A percentile compares a stretch with the other conserved stretches of the same genome.
These are phyloP conservation scores for Corinectria fuckeliana DNA, from an alignment of 2,329 filamentous ascomycete genomes.

Conservation along the genomic window DNA sequence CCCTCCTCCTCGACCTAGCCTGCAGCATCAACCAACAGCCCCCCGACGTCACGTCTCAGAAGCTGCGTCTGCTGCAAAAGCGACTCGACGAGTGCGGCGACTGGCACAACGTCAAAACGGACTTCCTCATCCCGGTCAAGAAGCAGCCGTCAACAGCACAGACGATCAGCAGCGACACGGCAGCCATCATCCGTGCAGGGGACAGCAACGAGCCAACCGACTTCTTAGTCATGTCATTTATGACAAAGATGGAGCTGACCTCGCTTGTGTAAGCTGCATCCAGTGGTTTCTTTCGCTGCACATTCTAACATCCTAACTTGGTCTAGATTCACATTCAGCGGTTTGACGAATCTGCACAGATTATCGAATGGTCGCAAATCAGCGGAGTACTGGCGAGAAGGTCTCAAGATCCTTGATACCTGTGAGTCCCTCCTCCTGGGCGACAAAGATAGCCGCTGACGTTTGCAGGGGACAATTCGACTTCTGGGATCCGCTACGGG, in stretches of 20 bases:
- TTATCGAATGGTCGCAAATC: conserved; percentile 44
- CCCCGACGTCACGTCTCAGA: conserved; percentile 61
- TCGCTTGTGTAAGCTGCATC: conserved; percentile 58
- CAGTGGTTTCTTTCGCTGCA: not conserved
- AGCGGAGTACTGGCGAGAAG: conserved; percentile 51
- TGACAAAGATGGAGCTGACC: conserved; percentile 65
- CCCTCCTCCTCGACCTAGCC: conserved; percentile 72
- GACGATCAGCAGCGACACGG: conserved; percentile 64
- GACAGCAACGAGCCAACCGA: conserved; percentile 54
- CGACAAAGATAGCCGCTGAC: conserved; percentile 14
- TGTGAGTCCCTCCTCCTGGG: conserved; percentile 46
- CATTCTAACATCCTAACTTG: conserved; percentile 31
- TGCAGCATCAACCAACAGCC: conserved; percentile 71
- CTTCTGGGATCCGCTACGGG: conserved; percentile 46
- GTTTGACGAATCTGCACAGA: conserved; percentile 54
- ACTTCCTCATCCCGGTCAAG: conserved; percentile 62
- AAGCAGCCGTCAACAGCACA: conserved; percentile 55
- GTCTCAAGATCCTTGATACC: conserved; percentile 54
- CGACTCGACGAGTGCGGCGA: conserved; percentile 64
- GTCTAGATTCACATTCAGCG: conserved; percentile 60
- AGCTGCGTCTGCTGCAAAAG: conserved; percentile 67
- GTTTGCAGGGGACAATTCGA: conserved; percentile 43
- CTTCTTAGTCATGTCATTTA: conserved; percentile 65
- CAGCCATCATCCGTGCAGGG: conserved; percentile 59
- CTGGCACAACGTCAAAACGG: conserved; percentile 55